phyloP scores from a whole-genome alignment of 495 filamentous ascomycete genomes.

The Pseudevernia furfuracea region DNA sequence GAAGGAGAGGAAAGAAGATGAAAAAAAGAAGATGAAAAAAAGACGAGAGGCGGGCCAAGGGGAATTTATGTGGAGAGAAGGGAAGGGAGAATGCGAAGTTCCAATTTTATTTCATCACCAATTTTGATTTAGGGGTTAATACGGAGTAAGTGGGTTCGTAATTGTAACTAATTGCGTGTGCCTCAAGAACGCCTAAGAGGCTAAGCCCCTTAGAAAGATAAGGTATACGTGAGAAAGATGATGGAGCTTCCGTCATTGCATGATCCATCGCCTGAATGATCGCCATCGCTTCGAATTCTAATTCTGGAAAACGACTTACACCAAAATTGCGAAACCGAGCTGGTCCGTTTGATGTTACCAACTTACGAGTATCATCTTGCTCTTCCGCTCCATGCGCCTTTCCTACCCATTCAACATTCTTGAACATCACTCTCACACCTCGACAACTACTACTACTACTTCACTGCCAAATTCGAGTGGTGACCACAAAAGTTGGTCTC shows the following conservation, averaged over 20 bases:
- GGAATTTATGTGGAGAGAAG: neutral
- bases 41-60: neutral
- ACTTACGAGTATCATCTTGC: neutral
- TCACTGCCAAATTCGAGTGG: neutral
- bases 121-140: neutral
- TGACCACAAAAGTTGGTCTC: neutral
- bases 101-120: no score
- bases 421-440: neutral
- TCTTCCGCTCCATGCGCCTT: neutral
- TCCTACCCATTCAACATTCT: no score
- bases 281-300: neutral
- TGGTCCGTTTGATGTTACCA: neutral
- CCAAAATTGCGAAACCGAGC: neutral
- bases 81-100: neutral
- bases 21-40: neutral
- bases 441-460: neutral
- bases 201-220: conserved; percentile 3
- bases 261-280: no score
- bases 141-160: no score
- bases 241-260: no score
- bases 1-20: neutral
- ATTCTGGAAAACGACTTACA: neutral
- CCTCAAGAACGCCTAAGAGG: neutral
- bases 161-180: no score
- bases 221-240: no score